Evolutionary conservation across 176 grass and related monocot species (phyloP).

Genomic region (Eleusine indica): DNA sequence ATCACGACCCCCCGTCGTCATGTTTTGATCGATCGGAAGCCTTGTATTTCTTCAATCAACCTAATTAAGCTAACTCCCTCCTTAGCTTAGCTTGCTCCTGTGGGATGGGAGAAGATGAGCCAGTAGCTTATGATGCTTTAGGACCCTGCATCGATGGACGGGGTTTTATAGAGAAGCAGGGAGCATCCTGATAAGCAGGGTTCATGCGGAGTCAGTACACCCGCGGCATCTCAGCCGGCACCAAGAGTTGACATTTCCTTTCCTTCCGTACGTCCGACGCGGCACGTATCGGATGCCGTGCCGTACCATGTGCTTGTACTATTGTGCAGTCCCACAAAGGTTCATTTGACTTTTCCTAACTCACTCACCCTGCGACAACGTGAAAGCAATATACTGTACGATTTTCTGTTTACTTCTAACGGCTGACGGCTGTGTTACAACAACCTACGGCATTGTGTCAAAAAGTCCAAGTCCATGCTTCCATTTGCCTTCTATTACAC

Average conservation of each 20-base stretch:
- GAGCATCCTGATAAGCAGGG: not conserved
- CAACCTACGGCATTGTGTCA: no score
- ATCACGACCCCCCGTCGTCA: not conserved
- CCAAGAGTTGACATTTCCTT: not conserved
- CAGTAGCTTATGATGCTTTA: not conserved
- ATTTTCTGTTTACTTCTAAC: not conserved
- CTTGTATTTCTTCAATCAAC: not conserved
- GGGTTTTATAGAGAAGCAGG: not conserved
- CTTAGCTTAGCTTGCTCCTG: not conserved
- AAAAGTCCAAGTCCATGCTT: no score
- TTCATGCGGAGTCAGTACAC: not conserved
- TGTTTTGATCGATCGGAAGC: not conserved
- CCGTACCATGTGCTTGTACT: not conserved
- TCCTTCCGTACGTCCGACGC: not conserved
- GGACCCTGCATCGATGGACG: not conserved
- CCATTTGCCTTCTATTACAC: no score
- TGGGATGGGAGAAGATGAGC: not conserved
- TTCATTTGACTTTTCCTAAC: not conserved
- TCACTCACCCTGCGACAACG: not conserved
- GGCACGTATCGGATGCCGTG: not conserved
- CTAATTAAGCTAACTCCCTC: no score
- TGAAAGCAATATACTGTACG: not conserved
- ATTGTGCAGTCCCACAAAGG: not conserved
- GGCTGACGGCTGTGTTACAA: not conserved
- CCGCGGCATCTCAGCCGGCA: no score